Evolutionary conservation across 257 asterid genomes (phyloP), one percentile per base, ranked within the genome.

Genomic region (Salvia splendens): DNA sequence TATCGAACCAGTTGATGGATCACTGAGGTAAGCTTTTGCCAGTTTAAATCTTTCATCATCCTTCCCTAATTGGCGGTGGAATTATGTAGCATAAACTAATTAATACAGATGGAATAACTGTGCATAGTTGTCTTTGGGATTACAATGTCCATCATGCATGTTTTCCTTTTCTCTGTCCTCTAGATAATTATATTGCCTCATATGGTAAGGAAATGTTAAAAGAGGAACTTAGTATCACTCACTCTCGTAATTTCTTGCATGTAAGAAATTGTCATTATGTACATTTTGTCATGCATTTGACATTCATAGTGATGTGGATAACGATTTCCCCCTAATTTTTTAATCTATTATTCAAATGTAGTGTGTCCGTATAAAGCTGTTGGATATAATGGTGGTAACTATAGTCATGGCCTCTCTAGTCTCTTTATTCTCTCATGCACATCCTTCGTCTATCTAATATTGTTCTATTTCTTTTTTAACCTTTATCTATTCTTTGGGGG

Each of bases 1-100:
- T 64, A 74, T 93, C 80, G 99, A 93, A 77, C 89, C 94, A 75
- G 88, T 88, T 67, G 99, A 90, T 33, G 97, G 95, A 77, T 76
- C 84, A 73, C 64, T 93, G 76, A 82, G 99, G 99, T 93, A 78
- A 68, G 71, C 35, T 59, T 68, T 70, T 45, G 35, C 38, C 38
- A 32, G 67, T 65, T 46, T 56, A 45, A 36, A 11, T 55, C 63
- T 11, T 69, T 60, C 28, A n/a, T 8, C 54, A 16, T 61, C 45
- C 32, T 54, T 58, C 73, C 36, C 46, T 32, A 38, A 43, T 79
- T 71, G 64, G 49, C 17, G 57, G 49, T 53, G 48, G 51, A 63
- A 59, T 69, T 40, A 61, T 57, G 48, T 60, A 36, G 11, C 47
- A 24, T 48, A 35, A 11, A 68, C 55, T 16, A 33, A 42, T 30